phyloP scores from a whole-genome alignment of 2,329 filamentous ascomycete genomes.

The Fusarium sp. region DNA sequence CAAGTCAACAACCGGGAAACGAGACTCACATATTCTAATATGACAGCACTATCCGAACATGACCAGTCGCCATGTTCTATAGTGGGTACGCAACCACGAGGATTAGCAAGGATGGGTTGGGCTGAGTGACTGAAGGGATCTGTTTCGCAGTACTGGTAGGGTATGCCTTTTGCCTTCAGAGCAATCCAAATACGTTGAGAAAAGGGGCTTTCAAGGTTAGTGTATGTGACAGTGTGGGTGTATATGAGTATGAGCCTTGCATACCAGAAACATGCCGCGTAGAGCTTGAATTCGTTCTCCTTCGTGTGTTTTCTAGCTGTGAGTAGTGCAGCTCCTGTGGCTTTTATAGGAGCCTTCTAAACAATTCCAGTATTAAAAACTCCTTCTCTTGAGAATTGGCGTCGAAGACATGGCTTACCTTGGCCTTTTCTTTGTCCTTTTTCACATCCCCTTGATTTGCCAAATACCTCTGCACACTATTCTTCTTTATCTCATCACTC shows the following conservation, averaged over 20 bases:
- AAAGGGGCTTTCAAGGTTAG: conserved; percentile 70
- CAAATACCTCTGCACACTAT: conserved; percentile 75
- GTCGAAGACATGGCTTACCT: conserved; percentile 28
- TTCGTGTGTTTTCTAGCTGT: conserved; percentile 78
- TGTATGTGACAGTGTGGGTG: background rate
- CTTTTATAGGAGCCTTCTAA: conserved; percentile 78
- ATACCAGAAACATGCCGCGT: conserved; percentile 88
- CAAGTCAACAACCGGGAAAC: background rate
- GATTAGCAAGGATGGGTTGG: conserved; percentile 77
- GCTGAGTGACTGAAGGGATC: conserved; percentile 78
- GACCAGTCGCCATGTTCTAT: conserved; percentile 84
- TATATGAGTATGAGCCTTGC: conserved; percentile 17
- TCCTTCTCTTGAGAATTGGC: background rate
- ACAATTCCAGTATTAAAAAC: background rate
- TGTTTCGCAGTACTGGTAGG: conserved; percentile 88
- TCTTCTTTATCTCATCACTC: conserved; percentile 85
- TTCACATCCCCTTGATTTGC: conserved; percentile 74
- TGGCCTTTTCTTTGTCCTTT: conserved; percentile 63
- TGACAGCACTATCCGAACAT: conserved; percentile 82
- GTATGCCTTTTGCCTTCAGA: conserved; percentile 79
- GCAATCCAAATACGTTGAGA: conserved; percentile 92
- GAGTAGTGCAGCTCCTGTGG: conserved; percentile 75
- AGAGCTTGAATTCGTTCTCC: conserved; percentile 79
- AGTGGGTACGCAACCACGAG: conserved; percentile 79
- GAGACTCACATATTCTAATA: conserved; percentile 81